Conservation (phyloP, 768 basidiomycete genomes). For the Boletus speciosus region DNA sequence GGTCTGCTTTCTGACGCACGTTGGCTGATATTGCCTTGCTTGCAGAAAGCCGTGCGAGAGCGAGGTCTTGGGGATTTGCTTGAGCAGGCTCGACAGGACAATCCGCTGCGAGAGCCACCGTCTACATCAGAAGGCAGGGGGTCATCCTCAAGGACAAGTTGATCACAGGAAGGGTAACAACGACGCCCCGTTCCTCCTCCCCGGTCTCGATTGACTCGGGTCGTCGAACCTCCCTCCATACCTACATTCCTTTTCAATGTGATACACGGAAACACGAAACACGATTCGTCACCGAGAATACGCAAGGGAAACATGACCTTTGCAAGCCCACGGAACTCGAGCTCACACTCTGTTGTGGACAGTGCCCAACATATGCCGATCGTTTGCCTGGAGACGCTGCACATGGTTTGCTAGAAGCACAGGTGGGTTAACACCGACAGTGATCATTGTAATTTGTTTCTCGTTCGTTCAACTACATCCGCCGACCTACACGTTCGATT, state of each 20-base stretch:
- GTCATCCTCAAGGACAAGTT: slow-evolving; percentile 13
- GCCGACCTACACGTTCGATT: neutral
- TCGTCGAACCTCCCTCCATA: too few relatives aligned
- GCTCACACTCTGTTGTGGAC: neutral
- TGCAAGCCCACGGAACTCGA: neutral
- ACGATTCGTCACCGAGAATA: neutral
- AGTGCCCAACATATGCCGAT: neutral
- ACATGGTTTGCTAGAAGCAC: neutral
- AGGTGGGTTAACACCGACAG: neutral
- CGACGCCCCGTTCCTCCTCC: neutral
- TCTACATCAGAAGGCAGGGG: slow-evolving; percentile 17
- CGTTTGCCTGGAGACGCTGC: neutral
- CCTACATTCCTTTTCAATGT: neutral
- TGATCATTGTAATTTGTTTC: neutral
- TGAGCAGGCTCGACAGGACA: slow-evolving; percentile 75
- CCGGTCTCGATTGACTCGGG: neutral
- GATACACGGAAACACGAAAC: neutral
- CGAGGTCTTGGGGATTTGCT: slow-evolving; percentile 74
- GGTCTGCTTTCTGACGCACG: neutral
- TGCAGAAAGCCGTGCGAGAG: slow-evolving; percentile 73
- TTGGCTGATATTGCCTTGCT: neutral
- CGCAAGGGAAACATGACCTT: neutral
- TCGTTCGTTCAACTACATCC: neutral
- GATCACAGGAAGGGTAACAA: neutral
- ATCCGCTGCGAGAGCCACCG: slow-evolving; percentile 64